Percentiles rank a stretch among this genome's conserved stretches.
phyloP scores from a whole-genome alignment of 345 rosid genomes.

The Capsella bursapastoris region DNA sequence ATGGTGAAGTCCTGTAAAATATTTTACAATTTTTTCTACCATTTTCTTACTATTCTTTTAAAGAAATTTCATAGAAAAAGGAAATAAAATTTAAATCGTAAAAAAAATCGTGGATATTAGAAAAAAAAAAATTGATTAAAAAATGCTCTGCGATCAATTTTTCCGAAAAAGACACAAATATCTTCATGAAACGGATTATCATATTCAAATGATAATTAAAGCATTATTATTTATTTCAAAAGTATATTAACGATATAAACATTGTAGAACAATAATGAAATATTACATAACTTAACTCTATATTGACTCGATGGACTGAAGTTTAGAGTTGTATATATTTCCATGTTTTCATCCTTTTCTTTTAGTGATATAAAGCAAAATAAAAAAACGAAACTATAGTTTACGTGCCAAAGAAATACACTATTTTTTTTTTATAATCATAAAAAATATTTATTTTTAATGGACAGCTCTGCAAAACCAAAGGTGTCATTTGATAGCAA shows the following conservation, averaged over 20 bases:
- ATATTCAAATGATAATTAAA: neutral
- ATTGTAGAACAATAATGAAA: neutral
- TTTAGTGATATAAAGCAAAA: too few relatives aligned
- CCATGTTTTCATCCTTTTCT: too few relatives aligned
- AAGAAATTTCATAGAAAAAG: too few relatives aligned
- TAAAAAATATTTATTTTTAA: neutral
- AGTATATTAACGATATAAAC: neutral
- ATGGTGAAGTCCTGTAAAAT: too few relatives aligned
- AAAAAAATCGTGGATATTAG: too few relatives aligned
- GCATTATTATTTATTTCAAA: neutral
- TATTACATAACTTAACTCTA: neutral
- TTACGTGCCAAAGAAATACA: neutral
- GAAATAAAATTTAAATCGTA: too few relatives aligned
- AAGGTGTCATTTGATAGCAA: constrained; percentile 36
- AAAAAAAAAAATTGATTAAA: too few relatives aligned
- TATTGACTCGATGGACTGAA: too few relatives aligned
- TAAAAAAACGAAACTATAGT: neutral
- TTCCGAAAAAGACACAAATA: neutral
- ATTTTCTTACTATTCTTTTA: too few relatives aligned
- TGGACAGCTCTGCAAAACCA: constrained; percentile 25
- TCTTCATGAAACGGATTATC: neutral
- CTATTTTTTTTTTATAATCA: too few relatives aligned
- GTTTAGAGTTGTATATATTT: too few relatives aligned
- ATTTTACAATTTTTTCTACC: too few relatives aligned
- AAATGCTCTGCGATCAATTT: neutral